Base-by-base conservation (phyloP, 805 yeast species). In the Komagataella ulmi region DNA sequence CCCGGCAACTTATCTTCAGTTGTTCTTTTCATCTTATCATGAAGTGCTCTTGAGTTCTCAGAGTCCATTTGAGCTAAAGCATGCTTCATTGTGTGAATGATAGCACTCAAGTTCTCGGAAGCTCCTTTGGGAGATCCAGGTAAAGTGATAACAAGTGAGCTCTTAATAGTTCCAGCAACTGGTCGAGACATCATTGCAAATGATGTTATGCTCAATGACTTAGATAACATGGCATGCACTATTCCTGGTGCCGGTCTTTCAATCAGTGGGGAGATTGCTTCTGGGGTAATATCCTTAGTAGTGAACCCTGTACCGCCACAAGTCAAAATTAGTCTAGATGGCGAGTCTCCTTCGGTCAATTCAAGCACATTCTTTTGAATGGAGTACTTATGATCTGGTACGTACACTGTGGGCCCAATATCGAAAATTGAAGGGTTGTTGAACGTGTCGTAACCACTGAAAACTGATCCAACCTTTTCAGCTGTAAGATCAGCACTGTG, bases 271-370 rank as follows among this genome's bases (percentile, higher is more conserved):
- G 55, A 60, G 6, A 77, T 62, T 1, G 79, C 78, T 50, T 77
- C 82, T 0, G 81, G 81, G 2, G 82, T 76, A 6, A 64, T 58
- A 58, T 77, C 82, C 6, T 65, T 57, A 3, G 55, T 56, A 2
- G 73, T 60, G 58, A 77, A 74, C 5, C 82, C 81, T 0, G 82
- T 77, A 0, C 82, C 81, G 3, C 82, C 82, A 24, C 73, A 62
- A 0, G 79, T 73, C n/a, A 77, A 46, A 7, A 77, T 60, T 17
- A 75, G 54, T 17, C 58, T 49, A n/a, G 63, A 17, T 3, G 54
- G 57, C 14, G 49, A 10, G 45, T 55, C 58, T 3, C 46, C 48
- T 7, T 52, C 50, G 1, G 65, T 60, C 65, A 70, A 63, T 8
- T 57, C 51, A 8, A 52, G 52, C 7, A 73, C 52, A 2, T 48